Base-by-base conservation (phyloP, 768 basidiomycete species). In the Termitomyces sp. region DNA sequence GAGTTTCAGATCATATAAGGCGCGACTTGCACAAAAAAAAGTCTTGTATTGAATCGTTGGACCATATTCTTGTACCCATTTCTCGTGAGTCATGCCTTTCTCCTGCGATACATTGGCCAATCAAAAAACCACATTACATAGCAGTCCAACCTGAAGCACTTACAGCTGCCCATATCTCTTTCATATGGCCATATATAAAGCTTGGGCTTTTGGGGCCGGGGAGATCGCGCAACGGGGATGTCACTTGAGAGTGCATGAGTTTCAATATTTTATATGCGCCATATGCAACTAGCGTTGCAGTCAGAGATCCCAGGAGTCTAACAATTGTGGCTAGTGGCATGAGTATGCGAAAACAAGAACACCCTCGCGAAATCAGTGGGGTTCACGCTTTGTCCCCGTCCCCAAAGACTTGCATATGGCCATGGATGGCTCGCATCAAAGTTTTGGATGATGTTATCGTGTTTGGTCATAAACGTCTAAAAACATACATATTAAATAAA, bases 141-240 rank as follows among this genome's bases (percentile, higher is more conserved):
- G 37, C 11, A 43, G 36, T 14, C 31, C 1, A 37, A 6, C 17
- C 25, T 29, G 31, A 29, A 29, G 42, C 53, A 20, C 75, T 38
- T 63, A 83, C 83, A 5, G 72, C 76, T 5, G 78, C 67, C 65
- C 67, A 70, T 5, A 86, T 74, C 6, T 81, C 75, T 43, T 67
- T 71, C 62, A 83, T 57, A 65, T 85, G 79, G 8, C 86, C 86
- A 57, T 70, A 83, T 12, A 88, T 52, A 58, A 72, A 72, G 63
- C 76, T 81, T 2, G 73, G 55, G 56, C 67, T 79, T 17, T 77
- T 72, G 0, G 85, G 86, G 1, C 85, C 85, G 1, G 79, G 85
- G 29, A 87, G 74, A 46, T 74, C 63, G n/a, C 76, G 75, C 15
- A 85, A 65, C 2, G 81, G 77, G 0, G 83, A 83, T 12, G 68